phyloP scores from a whole-genome alignment of 257 asterid species.

The Solanum rostratum region DNA sequence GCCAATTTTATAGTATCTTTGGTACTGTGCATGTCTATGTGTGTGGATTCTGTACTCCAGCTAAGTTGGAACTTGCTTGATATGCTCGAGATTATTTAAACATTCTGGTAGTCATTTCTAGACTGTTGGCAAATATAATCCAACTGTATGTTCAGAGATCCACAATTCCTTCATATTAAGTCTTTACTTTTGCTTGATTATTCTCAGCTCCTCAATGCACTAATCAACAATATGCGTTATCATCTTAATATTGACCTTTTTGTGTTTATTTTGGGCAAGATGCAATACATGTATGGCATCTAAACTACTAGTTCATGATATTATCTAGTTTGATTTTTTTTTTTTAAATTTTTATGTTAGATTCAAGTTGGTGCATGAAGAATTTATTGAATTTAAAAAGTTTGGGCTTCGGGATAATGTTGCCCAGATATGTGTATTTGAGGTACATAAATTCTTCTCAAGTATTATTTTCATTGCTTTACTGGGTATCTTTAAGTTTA shows the following conservation, averaged over 20 bases:
- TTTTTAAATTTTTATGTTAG: constrained; percentile 23
- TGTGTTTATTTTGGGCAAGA: background rate
- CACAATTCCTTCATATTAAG: background rate
- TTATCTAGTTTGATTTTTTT: background rate
- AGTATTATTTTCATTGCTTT: background rate
- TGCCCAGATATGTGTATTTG: constrained; percentile 90
- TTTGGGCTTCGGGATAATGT: constrained; percentile 91
- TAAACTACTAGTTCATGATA: background rate
- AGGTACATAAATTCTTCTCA: constrained; percentile 33
- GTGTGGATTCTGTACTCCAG: background rate
- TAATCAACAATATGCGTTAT: background rate
- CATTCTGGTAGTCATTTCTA: background rate
- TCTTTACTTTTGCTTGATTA: background rate
- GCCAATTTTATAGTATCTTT: background rate
- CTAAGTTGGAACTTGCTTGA: background rate
- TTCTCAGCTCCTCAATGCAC: background rate
- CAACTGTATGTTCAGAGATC: background rate
- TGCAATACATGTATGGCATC: background rate
- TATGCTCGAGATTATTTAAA: background rate
- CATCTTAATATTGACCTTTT: background rate
- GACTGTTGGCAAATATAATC: background rate
- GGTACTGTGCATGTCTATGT: background rate
- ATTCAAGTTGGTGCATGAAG: constrained; percentile 87
- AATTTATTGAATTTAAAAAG: constrained; percentile 64
- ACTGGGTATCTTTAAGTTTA: background rate